Conservation (phyloP, 768 basidiomycete species). For the Leccinum subtestaceum region DNA sequence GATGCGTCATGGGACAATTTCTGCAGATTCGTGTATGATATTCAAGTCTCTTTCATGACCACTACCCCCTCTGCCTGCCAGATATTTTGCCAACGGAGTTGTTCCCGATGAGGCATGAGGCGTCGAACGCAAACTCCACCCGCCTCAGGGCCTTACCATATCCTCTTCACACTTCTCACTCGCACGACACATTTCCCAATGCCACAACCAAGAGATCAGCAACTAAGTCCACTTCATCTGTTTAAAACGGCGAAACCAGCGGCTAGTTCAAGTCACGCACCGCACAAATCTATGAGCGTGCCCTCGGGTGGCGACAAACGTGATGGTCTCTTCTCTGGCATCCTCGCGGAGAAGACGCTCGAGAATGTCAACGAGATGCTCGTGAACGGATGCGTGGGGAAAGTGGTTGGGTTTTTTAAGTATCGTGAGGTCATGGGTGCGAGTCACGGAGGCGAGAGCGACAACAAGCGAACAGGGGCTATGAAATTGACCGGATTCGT, state of each 20-base stretch:
- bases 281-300: conserved; percentile 24
- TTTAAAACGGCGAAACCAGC: neutral
- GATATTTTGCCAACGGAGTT: conserved; percentile 48
- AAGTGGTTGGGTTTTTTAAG: conserved; percentile 44
- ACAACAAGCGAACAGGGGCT: conserved; percentile 20
- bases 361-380: conserved; percentile 48
- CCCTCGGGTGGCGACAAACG: conserved; percentile 33
- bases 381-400: conserved; percentile 66
- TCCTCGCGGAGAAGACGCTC: conserved; percentile 58
- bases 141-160: conserved; percentile 51
- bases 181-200: conserved; percentile 47
- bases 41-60: conserved; percentile 46
- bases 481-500: conserved; percentile 35
- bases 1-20: conserved; percentile 61
- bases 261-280: conserved; percentile 21
- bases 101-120: conserved; percentile 68
- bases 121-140: conserved; percentile 58
- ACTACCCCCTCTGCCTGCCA: conserved; percentile 25
- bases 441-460: conserved; percentile 14
- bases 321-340: conserved; percentile 55
- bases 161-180: conserved; percentile 40
- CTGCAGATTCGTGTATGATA: conserved; percentile 40
- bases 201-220: neutral
- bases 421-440: conserved; percentile 10
- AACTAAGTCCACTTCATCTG: conserved; percentile 3